Percentiles rank a stretch among this genome's conserved stretches.
phyloP scores from a whole-genome alignment of 2,329 filamentous ascomycete species.

The Colletotrichum truncatum region DNA sequence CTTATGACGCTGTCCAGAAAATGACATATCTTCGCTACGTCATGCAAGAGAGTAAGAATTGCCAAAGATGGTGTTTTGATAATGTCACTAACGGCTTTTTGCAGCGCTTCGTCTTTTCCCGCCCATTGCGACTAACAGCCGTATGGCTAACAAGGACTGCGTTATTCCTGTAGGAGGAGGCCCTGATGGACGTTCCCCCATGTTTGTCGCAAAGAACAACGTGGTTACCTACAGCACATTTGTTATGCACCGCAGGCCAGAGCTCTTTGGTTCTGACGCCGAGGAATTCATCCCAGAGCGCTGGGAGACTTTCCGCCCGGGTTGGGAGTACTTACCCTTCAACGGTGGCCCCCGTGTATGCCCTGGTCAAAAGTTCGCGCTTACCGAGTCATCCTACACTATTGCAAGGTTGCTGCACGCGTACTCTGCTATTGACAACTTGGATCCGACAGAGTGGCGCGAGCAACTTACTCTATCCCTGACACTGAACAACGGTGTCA shows the following conservation, averaged over 20 bases:
- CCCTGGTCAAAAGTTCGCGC: slow-evolving; percentile 36
- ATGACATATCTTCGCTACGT: slow-evolving; percentile 80
- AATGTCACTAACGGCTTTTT: slow-evolving; percentile 32
- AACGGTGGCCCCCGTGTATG: slow-evolving; percentile 47
- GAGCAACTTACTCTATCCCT: slow-evolving; percentile 25
- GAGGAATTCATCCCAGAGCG: slow-evolving; percentile 39
- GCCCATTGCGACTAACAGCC: slow-evolving; percentile 58
- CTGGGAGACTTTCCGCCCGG: slow-evolving; percentile 40
- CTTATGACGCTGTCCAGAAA: slow-evolving; percentile 37
- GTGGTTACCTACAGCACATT: slow-evolving; percentile 53
- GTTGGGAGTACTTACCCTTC: slow-evolving; percentile 48
- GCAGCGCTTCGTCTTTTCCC: slow-evolving; percentile 56
- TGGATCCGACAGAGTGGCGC: slow-evolving; percentile 15
- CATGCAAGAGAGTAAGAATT: slow-evolving; percentile 74
- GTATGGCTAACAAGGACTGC: slow-evolving; percentile 56
- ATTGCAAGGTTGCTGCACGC: slow-evolving; percentile 41
- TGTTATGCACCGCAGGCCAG: slow-evolving; percentile 39
- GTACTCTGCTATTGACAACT: slow-evolving; percentile 6
- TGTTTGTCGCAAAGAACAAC: slow-evolving; percentile 58
- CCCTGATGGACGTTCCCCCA: slow-evolving; percentile 50
- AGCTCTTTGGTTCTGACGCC: slow-evolving; percentile 39
- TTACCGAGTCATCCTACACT: slow-evolving; percentile 33
- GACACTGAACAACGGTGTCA: slow-evolving; percentile 20
- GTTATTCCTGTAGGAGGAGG: slow-evolving; percentile 61
- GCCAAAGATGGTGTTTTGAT: no score